Evolutionary conservation across 2,329 filamentous ascomycete genomes (phyloP), one percentile per base, ranked within the genome.

Genomic region (Sporothrix euskadiensis): DNA sequence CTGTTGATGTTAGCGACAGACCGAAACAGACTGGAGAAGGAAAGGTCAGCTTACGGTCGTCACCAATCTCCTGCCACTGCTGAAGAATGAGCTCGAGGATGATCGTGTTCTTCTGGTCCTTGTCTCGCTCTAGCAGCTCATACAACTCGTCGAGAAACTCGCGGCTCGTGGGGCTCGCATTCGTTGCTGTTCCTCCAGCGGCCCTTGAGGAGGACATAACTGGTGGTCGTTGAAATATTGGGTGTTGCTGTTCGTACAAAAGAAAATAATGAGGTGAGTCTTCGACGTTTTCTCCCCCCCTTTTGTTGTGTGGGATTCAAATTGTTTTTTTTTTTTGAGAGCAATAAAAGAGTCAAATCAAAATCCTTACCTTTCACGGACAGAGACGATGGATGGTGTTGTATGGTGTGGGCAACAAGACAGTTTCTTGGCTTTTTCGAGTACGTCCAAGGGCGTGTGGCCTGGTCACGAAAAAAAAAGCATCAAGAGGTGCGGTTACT

Each of bases 101-200:
- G 19, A 68, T 57, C 1, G 73, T 72, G 57, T 72, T 75, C 6
- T 66, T 41, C 3, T 70, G 63, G n/a, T 76, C 61, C 10, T 65
- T 54, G 7, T 74, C 69, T 4, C 39, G 57, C 26, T 76, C 75
- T 2, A 76, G 70, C 16, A 71, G 47, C 30, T 75, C 76, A 19
- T 76, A 76, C 26, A 76, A 70, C 52, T 76, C 75, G 35, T 70
- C 54, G 56, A 76, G 56, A 44, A 75, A 69, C 26, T 56, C 52
- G n/a, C 63, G 73, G 32, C n/a, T 57, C 19, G 32, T 41, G 19
- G 57, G 39, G 26, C 19, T 30, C 30, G 63, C 56, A 12, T 32
- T 47, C 26, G 39, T 35, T 22, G 66, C 39, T 22, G 39, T 69
- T 41, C 39, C 57, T 22, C 16, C 54, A 47, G 32, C 44, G 35